Conservation (phyloP, 768 basidiomycete genomes). For the Tulasnella sp. region DNA sequence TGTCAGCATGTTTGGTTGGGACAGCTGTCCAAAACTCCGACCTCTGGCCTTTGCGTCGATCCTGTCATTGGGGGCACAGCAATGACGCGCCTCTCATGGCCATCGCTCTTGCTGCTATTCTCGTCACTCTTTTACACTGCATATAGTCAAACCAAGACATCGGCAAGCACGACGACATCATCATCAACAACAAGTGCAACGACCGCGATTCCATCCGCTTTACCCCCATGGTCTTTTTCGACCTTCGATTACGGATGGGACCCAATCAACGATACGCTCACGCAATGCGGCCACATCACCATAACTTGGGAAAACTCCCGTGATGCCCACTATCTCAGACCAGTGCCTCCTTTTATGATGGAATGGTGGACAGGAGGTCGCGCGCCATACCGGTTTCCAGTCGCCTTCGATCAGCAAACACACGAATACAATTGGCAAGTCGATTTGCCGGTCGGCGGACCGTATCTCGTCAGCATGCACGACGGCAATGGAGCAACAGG, state of each 20-base stretch:
- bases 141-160: neutral
- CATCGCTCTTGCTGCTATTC: neutral
- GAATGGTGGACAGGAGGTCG: neutral
- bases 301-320: neutral
- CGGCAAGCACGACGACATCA: neutral
- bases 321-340: conserved; percentile 9
- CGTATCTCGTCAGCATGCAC: conserved; percentile 15
- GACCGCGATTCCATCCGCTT: neutral
- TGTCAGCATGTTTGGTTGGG: conserved; percentile 13
- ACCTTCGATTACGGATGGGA: conserved; percentile 2
- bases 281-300: conserved; percentile 10
- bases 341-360: neutral
- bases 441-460: conserved; percentile 23
- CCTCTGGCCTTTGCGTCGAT: neutral
- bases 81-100: neutral
- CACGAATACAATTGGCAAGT: conserved; percentile 24
- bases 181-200: neutral
- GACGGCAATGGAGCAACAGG: conserved; percentile 20
- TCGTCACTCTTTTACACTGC: conserved; percentile 7
- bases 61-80: neutral
- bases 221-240: conserved; percentile 12
- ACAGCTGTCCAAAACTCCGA: conserved; percentile 3
- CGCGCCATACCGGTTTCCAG: neutral
- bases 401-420: neutral
- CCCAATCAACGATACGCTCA: neutral